Evolutionary conservation across 2,329 filamentous ascomycete species (phyloP).

Genomic region (Stagonosporopsis rhizophila): DNA sequence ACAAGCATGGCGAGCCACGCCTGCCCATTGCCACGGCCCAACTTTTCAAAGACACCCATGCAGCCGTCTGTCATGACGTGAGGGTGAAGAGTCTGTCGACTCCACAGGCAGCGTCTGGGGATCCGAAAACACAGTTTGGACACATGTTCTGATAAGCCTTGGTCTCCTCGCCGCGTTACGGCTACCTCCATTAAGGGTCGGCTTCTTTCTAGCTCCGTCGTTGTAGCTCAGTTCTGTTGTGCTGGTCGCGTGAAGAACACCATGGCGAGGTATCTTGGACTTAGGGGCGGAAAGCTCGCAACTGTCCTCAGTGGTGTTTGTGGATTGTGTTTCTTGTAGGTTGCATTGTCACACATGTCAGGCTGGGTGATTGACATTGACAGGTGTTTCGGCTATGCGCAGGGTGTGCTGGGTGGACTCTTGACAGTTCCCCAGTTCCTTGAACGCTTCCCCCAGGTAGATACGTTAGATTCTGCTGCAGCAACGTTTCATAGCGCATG

Average conservation of each 20-base stretch:
- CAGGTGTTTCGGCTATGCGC: slow-evolving; percentile 66
- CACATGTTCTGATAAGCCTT: slow-evolving; percentile 8
- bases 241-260: slow-evolving; percentile 6
- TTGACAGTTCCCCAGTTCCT: slow-evolving; percentile 72
- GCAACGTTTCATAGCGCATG: slow-evolving; percentile 31
- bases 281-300: slow-evolving; percentile 29
- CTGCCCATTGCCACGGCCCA: slow-evolving; percentile 6
- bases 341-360: background rate
- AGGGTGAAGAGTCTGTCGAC: slow-evolving; percentile 12
- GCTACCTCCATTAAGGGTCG: background rate
- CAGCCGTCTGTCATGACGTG: slow-evolving; percentile 13
- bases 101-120: slow-evolving; percentile 3
- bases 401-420: slow-evolving; percentile 72
- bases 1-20: background rate
- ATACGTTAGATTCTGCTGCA: slow-evolving; percentile 28
- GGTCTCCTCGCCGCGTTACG: background rate
- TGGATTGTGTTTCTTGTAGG: slow-evolving; percentile 40
- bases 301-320: slow-evolving; percentile 35
- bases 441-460: slow-evolving; percentile 35
- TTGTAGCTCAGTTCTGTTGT: slow-evolving; percentile 3
- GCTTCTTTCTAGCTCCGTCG: background rate
- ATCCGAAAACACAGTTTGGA: slow-evolving; percentile 7
- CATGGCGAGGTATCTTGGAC: slow-evolving; percentile 35
- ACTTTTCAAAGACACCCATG: background rate
- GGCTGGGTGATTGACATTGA: slow-evolving; percentile 17